phyloP scores from a whole-genome alignment of 352 stramenopile species.

The Phytophthora syringae region DNA sequence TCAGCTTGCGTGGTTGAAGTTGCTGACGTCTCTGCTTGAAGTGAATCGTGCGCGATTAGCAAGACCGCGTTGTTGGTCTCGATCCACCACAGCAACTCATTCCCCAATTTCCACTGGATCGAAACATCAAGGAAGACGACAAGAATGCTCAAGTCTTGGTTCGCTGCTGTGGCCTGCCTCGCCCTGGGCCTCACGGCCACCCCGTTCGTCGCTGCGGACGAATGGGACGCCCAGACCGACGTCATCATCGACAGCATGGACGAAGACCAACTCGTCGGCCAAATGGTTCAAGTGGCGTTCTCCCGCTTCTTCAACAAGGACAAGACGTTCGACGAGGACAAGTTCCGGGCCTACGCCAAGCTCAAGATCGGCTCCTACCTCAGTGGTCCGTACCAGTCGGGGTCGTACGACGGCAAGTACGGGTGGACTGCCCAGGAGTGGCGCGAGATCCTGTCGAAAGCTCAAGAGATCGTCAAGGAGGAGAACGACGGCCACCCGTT shows the following conservation, averaged over 20 bases:
- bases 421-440: constrained; percentile 72
- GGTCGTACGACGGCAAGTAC: constrained; percentile 38
- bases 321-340: constrained; percentile 58
- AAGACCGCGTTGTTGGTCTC: neutral
- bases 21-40: constrained; percentile 17
- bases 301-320: constrained; percentile 70
- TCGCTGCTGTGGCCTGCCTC: constrained; percentile 28
- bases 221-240: constrained; percentile 43
- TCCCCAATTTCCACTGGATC: constrained; percentile 30
- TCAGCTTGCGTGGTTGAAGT: constrained; percentile 33
- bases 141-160: constrained; percentile 45
- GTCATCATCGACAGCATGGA: constrained; percentile 42
- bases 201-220: constrained; percentile 21
- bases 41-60: constrained; percentile 1
- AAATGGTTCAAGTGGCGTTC: constrained; percentile 92
- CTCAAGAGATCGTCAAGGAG: constrained; percentile 79
- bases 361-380: constrained; percentile 89
- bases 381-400: constrained; percentile 58
- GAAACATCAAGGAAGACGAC: constrained; percentile 14
- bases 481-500: constrained; percentile 66
- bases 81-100: constrained; percentile 12
- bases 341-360: constrained; percentile 69
- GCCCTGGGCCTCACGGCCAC: constrained; percentile 25
- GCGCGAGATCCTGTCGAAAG: constrained; percentile 62
- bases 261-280: constrained; percentile 62